Conservation (phyloP, 257 asterid species). For the Solanum ahanhuiri region DNA sequence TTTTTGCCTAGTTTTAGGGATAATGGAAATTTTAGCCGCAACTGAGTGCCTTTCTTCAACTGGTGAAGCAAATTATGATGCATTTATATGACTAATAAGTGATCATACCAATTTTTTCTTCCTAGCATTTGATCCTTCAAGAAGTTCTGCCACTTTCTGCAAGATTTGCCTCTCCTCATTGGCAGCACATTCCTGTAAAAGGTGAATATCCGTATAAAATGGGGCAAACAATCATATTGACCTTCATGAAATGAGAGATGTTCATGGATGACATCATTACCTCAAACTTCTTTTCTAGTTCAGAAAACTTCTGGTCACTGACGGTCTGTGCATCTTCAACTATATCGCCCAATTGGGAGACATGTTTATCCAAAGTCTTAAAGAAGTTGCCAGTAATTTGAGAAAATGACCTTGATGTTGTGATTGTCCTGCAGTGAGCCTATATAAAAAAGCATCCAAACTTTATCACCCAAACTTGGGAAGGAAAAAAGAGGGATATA, state of each 20-base stretch:
- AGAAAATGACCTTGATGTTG: constrained; percentile 67
- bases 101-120: constrained; percentile 70
- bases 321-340: constrained; percentile 68
- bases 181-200: constrained; percentile 79
- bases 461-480: neutral
- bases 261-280: constrained; percentile 26
- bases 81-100: neutral
- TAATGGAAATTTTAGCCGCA: neutral
- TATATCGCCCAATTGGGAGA: constrained; percentile 65
- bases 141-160: constrained; percentile 89
- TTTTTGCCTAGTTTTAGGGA: neutral
- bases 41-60: neutral
- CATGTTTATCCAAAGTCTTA: constrained; percentile 58
- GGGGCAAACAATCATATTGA: neutral
- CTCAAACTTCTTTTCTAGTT: constrained; percentile 91
- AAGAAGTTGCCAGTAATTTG: constrained; percentile 58
- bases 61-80: neutral
- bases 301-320: constrained; percentile 62
- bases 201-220: neutral
- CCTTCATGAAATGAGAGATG: neutral
- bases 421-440: constrained; percentile 89
- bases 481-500: neutral
- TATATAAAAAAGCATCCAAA: constrained; percentile 28
- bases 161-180: constrained; percentile 80
- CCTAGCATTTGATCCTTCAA: constrained; percentile 82